Evolutionary conservation across 2,329 filamentous ascomycete genomes (phyloP).

Genomic region (Ascocoryne sarcoides): DNA sequence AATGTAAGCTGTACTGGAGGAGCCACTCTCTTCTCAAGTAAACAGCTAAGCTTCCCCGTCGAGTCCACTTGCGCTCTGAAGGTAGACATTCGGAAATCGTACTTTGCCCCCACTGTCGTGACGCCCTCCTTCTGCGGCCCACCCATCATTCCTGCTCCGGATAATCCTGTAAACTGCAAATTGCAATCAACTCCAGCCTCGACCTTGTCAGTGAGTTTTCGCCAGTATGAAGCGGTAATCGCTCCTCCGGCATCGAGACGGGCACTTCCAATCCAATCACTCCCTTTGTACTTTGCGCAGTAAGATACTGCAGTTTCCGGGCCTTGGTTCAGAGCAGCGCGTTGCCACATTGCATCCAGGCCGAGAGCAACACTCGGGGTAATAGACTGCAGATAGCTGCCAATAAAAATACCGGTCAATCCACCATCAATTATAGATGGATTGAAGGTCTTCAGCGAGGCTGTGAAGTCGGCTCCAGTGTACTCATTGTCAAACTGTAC

Average conservation of each 20-base stretch:
- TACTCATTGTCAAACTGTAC: constrained; percentile 94
- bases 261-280: constrained; percentile 86
- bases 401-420: constrained; percentile 89
- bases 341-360: constrained; percentile 90
- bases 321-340: constrained; percentile 69
- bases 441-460: constrained; percentile 88
- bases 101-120: constrained; percentile 90
- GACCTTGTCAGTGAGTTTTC: constrained; percentile 83
- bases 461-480: constrained; percentile 84
- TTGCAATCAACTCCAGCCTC: constrained; percentile 95
- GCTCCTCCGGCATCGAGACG: constrained; percentile 76
- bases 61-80: constrained; percentile 96
- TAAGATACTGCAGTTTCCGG: constrained; percentile 91
- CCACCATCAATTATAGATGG: constrained; percentile 90
- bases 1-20: constrained; percentile 90
- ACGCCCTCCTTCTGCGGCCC: constrained; percentile 76
- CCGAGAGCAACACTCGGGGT: constrained; percentile 82
- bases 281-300: constrained; percentile 80
- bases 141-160: constrained; percentile 59
- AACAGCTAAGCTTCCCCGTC: constrained; percentile 82
- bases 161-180: constrained; percentile 65
- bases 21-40: constrained; percentile 92
- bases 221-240: constrained; percentile 90
- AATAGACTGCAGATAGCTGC: constrained; percentile 88
- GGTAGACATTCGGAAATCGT: constrained; percentile 92